A percentile compares a stretch with the other conserved stretches of the same genome.
phyloP scores from a whole-genome alignment of 495 filamentous ascomycete species.

The Poronia punctata region DNA sequence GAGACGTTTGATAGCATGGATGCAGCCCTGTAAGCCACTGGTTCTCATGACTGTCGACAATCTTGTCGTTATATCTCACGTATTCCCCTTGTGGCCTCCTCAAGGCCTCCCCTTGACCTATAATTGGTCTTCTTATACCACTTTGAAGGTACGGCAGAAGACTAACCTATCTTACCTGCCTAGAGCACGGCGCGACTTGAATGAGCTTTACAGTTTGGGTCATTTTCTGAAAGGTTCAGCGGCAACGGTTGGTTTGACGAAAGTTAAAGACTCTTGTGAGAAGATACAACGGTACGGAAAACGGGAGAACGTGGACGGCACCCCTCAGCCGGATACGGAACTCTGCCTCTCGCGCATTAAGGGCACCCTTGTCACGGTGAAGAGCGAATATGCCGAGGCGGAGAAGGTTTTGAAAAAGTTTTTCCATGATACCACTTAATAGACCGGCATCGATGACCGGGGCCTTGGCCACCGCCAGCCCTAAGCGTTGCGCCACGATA shows the following conservation, averaged over 20 bases:
- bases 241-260: conserved; percentile 84
- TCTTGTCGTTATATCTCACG: no score
- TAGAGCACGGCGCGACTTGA: conserved; percentile 60
- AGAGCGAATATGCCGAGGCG: conserved; percentile 69
- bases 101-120: no score
- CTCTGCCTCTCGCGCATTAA: conserved; percentile 61
- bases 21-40: conserved; percentile 59
- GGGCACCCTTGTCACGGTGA: conserved; percentile 61
- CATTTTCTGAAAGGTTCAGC: conserved; percentile 99
- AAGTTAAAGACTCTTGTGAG: conserved; percentile 89
- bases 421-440: conserved; percentile 47
- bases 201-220: conserved; percentile 69
- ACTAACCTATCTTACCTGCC: conserved; percentile 13
- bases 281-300: conserved; percentile 92
- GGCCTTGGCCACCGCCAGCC: conserved; percentile 9
- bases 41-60: background rate
- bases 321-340: conserved; percentile 53
- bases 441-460: conserved; percentile 4
- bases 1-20: conserved; percentile 86
- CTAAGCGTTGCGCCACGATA: conserved; percentile 4
- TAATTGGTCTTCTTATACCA: no score
- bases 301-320: conserved; percentile 70
- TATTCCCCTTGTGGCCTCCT: no score
- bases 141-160: background rate
- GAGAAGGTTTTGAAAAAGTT: conserved; percentile 65